phyloP scores from a whole-genome alignment of 768 basidiomycete species.

The Lentinula boryana region DNA sequence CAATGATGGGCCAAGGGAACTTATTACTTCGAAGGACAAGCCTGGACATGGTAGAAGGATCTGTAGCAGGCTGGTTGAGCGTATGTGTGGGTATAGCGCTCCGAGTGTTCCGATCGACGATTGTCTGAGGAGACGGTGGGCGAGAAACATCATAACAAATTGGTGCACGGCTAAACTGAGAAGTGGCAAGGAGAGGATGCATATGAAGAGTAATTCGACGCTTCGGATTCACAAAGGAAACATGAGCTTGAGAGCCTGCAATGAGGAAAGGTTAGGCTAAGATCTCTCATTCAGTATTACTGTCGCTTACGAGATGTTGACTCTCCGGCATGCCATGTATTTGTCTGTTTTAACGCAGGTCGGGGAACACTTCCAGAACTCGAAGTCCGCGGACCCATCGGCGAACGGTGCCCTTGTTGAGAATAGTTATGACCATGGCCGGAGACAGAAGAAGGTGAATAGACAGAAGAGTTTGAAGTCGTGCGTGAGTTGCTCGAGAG shows the following conservation, averaged over 20 bases:
- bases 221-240: constrained; percentile 27
- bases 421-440: constrained; percentile 15
- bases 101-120: constrained; percentile 50
- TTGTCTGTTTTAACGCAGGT: constrained; percentile 41
- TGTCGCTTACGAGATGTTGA: constrained; percentile 16
- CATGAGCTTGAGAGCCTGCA: constrained; percentile 21
- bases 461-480: constrained; percentile 8
- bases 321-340: constrained; percentile 43
- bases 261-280: constrained; percentile 5
- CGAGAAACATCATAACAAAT: constrained; percentile 56
- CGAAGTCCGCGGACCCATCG: constrained; percentile 28
- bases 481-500: constrained; percentile 6
- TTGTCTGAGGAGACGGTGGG: constrained; percentile 50
- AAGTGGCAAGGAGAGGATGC: constrained; percentile 59
- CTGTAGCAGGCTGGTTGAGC: constrained; percentile 58
- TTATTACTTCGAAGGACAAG: constrained; percentile 50
- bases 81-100: constrained; percentile 49
- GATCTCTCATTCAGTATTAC: not conserved
- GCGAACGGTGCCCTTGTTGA: constrained; percentile 15
- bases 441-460: constrained; percentile 7
- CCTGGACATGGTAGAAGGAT: constrained; percentile 44
- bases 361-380: constrained; percentile 36
- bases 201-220: constrained; percentile 40
- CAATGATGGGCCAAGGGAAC: constrained; percentile 57
- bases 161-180: constrained; percentile 50